phyloP scores from a whole-genome alignment of 139 green algal genomes.

The Auxenochlorella protothecoides region DNA sequence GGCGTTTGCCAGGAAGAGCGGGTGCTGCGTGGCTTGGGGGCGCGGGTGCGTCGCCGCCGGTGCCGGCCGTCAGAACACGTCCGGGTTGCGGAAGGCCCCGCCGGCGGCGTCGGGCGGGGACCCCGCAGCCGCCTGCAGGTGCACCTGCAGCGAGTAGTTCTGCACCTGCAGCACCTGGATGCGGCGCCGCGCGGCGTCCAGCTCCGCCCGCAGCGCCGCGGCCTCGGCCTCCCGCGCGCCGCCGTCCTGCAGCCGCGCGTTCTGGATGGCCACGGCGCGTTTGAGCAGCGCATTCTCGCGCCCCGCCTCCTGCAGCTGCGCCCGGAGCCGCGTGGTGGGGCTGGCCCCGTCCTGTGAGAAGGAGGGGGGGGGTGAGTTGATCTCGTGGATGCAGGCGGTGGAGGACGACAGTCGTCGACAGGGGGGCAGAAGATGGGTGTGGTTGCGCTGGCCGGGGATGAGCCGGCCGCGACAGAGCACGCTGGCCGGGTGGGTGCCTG shows the following conservation, averaged over 20 bases:
- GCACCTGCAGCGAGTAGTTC: slow-evolving; percentile 67
- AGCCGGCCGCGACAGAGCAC: too few relatives aligned
- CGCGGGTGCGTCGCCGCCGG: too few relatives aligned
- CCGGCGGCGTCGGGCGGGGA: slow-evolving; percentile 1
- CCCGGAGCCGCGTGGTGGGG: not conserved
- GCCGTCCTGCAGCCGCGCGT: slow-evolving; percentile 45
- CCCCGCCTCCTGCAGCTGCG: slow-evolving; percentile 30
- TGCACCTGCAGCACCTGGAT: slow-evolving; percentile 52
- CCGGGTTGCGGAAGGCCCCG: slow-evolving; percentile 21
- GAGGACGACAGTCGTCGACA: too few relatives aligned
- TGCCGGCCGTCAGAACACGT: slow-evolving; percentile 41
- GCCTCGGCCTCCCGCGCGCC: slow-evolving; percentile 36
- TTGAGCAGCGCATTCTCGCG: slow-evolving; percentile 67
- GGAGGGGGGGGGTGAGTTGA: too few relatives aligned
- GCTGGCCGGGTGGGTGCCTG: too few relatives aligned
- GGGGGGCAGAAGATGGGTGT: too few relatives aligned
- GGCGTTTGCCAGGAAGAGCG: too few relatives aligned
- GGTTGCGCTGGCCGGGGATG: too few relatives aligned
- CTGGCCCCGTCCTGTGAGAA: too few relatives aligned
- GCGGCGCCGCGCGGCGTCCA: slow-evolving; percentile 51
- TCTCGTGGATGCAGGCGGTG: too few relatives aligned
- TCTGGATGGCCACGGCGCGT: slow-evolving; percentile 72
- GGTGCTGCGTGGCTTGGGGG: too few relatives aligned
- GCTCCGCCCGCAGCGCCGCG: slow-evolving; percentile 26
- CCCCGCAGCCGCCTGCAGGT: slow-evolving; percentile 52